These are phyloP conservation scores for Barnettozyma hawaiiensis DNA, from an alignment of 1,139 yeast genomes.

Conservation along the genomic window DNA sequence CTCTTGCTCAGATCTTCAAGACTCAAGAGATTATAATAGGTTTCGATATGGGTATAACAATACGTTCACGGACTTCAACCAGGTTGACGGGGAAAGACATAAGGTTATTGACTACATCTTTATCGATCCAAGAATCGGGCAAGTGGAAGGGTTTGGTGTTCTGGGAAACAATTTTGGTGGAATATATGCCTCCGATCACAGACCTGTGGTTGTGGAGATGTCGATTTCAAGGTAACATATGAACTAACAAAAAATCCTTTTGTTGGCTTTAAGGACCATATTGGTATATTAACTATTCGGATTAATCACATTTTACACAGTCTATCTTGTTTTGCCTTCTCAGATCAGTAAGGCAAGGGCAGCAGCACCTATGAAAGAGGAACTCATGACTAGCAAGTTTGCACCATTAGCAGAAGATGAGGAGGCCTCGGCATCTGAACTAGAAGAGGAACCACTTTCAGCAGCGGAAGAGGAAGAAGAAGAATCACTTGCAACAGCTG, in stretches of 20 bases:
- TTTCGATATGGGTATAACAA: constrained; percentile 39
- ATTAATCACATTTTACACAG: no score
- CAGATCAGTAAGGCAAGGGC: constrained; percentile 16
- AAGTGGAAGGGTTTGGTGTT: constrained; percentile 37
- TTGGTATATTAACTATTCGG: no score
- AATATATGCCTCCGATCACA: constrained; percentile 6
- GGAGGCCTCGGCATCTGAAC: constrained; percentile 2
- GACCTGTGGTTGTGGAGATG: constrained; percentile 7
- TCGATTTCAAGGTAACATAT: no score
- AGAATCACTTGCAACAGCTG: constrained; percentile 5
- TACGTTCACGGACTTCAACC: constrained; percentile 48
- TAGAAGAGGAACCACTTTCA: not conserved
- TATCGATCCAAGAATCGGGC: constrained; percentile 34
- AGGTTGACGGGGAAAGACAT: constrained; percentile 23
- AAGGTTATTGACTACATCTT: constrained; percentile 48
- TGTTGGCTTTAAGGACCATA: no score
- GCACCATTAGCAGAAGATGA: constrained; percentile 9
- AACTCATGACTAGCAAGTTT: constrained; percentile 14
- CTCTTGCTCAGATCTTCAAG: constrained; percentile 35
- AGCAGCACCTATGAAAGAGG: constrained; percentile 16
- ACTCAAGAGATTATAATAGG: constrained; percentile 26
- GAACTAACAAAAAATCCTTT: no score
- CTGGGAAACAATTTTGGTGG: constrained; percentile 23
- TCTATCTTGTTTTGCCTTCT: not conserved
- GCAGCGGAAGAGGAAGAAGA: constrained; percentile 7